Evolutionary conservation across 2,329 filamentous ascomycete species (phyloP).

Genomic region (Cryoendolithus antarcticus): DNA sequence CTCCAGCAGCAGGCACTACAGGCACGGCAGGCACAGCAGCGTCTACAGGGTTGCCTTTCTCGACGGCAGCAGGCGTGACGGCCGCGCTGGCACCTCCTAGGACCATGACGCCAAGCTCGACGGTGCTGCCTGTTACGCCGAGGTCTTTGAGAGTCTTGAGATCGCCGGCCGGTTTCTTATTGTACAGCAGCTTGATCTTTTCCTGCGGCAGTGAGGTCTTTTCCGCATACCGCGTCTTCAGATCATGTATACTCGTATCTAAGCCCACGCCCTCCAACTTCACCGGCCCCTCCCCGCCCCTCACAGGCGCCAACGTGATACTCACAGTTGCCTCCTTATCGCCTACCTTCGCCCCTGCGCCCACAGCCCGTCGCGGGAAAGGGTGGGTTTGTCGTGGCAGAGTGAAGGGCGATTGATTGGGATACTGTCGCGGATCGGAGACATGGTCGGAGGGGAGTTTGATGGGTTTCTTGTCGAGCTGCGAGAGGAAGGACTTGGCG

Average conservation of each 20-base stretch:
- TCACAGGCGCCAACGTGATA: slow-evolving; percentile 61
- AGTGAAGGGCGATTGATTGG: slow-evolving; percentile 62
- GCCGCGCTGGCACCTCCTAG: slow-evolving; percentile 45
- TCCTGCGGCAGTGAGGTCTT: slow-evolving; percentile 53
- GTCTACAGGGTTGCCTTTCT: slow-evolving; percentile 24
- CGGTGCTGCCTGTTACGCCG: slow-evolving; percentile 34
- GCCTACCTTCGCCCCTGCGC: slow-evolving; percentile 33
- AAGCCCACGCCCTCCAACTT: slow-evolving; percentile 48
- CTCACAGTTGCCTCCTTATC: slow-evolving; percentile 26
- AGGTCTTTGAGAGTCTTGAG: slow-evolving; percentile 22
- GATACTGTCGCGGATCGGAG: slow-evolving; percentile 70
- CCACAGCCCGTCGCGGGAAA: slow-evolving; percentile 35
- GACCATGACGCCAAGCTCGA: slow-evolving; percentile 82
- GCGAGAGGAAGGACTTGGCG: slow-evolving; percentile 68
- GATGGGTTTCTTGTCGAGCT: slow-evolving; percentile 63
- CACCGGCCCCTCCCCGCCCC: slow-evolving; percentile 52
- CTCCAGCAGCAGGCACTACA: slow-evolving; percentile 9
- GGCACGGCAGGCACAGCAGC: slow-evolving; percentile 9
- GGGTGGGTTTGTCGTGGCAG: slow-evolving; percentile 50
- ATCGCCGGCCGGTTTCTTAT: slow-evolving; percentile 64
- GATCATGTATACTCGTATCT: slow-evolving; percentile 62
- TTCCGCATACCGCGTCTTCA: slow-evolving; percentile 58
- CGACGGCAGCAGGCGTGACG: slow-evolving; percentile 26
- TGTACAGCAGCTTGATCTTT: slow-evolving; percentile 75
- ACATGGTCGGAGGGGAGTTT: slow-evolving; percentile 86